These are phyloP conservation scores for Corymbia maculata DNA, from an alignment of 345 rosid genomes.

Conservation along the genomic window DNA sequence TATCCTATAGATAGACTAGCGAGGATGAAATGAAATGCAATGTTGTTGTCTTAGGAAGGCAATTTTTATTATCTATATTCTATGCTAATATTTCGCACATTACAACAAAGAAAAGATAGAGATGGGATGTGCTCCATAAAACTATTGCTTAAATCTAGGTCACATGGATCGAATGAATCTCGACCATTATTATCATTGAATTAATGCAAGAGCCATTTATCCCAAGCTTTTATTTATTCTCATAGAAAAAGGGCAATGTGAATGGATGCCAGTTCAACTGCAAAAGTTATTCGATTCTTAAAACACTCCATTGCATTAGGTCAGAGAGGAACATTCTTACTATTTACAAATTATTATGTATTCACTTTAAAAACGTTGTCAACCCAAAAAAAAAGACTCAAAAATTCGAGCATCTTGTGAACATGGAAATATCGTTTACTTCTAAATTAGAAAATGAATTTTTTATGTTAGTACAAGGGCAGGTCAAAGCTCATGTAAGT, in stretches of 20 bases:
- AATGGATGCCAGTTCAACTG: neutral
- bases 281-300: neutral
- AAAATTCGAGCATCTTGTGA: neutral
- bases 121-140: neutral
- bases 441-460: neutral
- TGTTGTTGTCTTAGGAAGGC: neutral
- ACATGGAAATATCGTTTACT: neutral
- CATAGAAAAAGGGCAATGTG: neutral
- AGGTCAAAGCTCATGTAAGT: neutral
- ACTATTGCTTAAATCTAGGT: neutral
- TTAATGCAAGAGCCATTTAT: fast-evolving
- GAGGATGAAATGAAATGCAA: neutral
- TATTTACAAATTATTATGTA: too few relatives aligned
- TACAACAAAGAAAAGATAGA: neutral
- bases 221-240: neutral
- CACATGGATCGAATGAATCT: neutral
- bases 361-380: too few relatives aligned
- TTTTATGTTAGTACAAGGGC: neutral
- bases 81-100: neutral
- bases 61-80: neutral
- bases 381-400: neutral
- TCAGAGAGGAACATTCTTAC: neutral
- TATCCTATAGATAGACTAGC: neutral
- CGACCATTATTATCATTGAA: neutral
- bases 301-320: neutral